Conservation (phyloP, 164 flowering plant species). For the Piper betle region DNA sequence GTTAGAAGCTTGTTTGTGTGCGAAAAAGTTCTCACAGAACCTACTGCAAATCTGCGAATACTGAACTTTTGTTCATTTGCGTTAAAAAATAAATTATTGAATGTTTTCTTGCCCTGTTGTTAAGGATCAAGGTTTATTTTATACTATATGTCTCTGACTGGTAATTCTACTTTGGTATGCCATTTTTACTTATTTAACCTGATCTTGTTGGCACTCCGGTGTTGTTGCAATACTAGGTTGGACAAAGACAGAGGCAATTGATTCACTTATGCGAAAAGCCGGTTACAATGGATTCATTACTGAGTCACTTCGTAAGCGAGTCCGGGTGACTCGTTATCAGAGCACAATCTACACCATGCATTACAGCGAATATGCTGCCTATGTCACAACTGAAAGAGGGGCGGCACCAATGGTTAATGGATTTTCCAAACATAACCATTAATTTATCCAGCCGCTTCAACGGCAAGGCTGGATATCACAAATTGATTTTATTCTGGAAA, state of each 20-base stretch:
- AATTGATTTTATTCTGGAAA: background rate
- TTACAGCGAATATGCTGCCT: constrained; percentile 56
- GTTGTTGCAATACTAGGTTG: constrained; percentile 34
- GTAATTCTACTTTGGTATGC: too few species aligned
- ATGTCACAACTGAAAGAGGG: constrained; percentile 57
- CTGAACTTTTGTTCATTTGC: too few species aligned
- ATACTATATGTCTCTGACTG: too few species aligned
- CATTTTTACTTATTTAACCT: background rate
- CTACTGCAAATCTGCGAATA: too few species aligned
- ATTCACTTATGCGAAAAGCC: constrained; percentile 89
- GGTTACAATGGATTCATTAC: constrained; percentile 69
- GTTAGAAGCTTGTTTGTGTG: too few species aligned
- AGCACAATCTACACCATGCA: constrained; percentile 84
- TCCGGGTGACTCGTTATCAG: constrained; percentile 77
- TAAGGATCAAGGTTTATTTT: too few species aligned
- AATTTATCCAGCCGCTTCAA: background rate
- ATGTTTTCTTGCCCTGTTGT: too few species aligned
- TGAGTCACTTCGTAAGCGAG: constrained; percentile 53
- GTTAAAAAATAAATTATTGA: too few species aligned
- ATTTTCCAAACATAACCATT: background rate
- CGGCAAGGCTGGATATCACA: background rate
- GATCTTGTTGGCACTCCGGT: background rate
- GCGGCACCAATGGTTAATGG: constrained; percentile 32
- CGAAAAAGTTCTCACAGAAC: too few species aligned
- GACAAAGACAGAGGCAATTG: constrained; percentile 78